A percentile compares a stretch with the other conserved stretches of the same genome.
Conservation (phyloP, 2,329 filamentous ascomycete species). For the Colletotrichum liriopes region DNA sequence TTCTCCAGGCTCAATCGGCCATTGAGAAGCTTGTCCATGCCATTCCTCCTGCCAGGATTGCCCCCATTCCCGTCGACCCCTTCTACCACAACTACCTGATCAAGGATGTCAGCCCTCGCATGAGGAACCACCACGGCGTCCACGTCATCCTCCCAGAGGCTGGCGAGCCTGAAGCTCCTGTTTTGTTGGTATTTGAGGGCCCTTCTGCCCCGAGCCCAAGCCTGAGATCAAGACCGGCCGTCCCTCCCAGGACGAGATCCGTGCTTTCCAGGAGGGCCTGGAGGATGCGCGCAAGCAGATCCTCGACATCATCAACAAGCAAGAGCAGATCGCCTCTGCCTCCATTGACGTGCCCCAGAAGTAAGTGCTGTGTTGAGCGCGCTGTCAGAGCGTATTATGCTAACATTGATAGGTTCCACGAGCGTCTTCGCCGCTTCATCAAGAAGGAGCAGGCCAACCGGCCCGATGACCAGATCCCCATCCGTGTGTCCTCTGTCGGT, state of each 20-base stretch:
- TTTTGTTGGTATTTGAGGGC: constrained; percentile 84
- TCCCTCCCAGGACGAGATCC: constrained; percentile 60
- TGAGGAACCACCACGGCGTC: constrained; percentile 80
- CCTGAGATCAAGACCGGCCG: constrained; percentile 44
- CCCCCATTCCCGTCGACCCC: constrained; percentile 78
- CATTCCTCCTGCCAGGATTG: constrained; percentile 81
- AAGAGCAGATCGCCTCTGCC: constrained; percentile 67
- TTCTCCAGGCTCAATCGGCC: constrained; percentile 81
- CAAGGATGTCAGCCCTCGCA: constrained; percentile 73
- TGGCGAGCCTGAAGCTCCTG: constrained; percentile 70
- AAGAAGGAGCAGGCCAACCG: constrained; percentile 74
- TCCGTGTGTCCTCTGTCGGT: constrained; percentile 72
- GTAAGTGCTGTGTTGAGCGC: constrained; percentile 51
- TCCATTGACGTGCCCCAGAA: constrained; percentile 73
- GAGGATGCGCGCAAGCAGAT: constrained; percentile 72
- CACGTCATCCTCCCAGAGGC: constrained; percentile 80
- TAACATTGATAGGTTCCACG: constrained; percentile 67
- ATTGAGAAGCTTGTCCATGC: constrained; percentile 81
- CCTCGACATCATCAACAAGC: constrained; percentile 70
- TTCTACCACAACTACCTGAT: constrained; percentile 85
- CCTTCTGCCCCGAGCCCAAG: constrained; percentile 49
- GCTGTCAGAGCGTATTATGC: constrained; percentile 11
- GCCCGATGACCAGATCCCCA: constrained; percentile 71
- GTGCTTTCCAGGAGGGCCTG: constrained; percentile 69
- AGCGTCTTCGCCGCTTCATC: constrained; percentile 75